Evolutionary conservation across 1,139 yeast genomes (phyloP).

Genomic region (Kazachstania sp.): DNA sequence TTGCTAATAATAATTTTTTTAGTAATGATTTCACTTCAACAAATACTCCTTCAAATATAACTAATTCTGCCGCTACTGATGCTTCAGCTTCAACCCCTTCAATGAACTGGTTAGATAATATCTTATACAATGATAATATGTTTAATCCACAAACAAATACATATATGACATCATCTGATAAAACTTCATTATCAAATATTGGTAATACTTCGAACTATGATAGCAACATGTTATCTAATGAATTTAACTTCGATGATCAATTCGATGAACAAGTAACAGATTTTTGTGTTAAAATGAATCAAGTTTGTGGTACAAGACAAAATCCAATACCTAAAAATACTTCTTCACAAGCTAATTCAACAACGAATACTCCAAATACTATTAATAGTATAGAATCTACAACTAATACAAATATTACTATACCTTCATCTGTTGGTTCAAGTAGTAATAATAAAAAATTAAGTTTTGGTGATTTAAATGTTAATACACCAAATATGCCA

Average conservation of each 20-base stretch:
- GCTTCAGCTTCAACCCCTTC: conserved; percentile 4
- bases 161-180: neutral
- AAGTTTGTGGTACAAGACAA: conserved; percentile 77
- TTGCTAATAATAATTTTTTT: neutral
- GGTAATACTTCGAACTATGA: conserved; percentile 7
- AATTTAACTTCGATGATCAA: conserved; percentile 35
- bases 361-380: conserved; percentile 1
- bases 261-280: conserved; percentile 44
- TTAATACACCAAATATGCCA: conserved; percentile 9
- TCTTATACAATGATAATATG: conserved; percentile 17
- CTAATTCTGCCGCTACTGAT: neutral
- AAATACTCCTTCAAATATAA: neutral
- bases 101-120: conserved; percentile 23
- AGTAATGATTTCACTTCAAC: conserved; percentile 1
- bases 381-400: neutral
- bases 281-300: conserved; percentile 65
- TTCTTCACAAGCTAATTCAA: conserved; percentile 6
- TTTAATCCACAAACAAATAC: conserved; percentile 8
- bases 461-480: conserved; percentile 4
- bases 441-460: neutral
- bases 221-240: conserved; percentile 18
- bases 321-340: conserved; percentile 54
- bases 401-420: neutral
- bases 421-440: neutral
- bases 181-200: neutral